Base-by-base conservation (phyloP, 306 rosid genomes). In the Rosa persica region DNA sequence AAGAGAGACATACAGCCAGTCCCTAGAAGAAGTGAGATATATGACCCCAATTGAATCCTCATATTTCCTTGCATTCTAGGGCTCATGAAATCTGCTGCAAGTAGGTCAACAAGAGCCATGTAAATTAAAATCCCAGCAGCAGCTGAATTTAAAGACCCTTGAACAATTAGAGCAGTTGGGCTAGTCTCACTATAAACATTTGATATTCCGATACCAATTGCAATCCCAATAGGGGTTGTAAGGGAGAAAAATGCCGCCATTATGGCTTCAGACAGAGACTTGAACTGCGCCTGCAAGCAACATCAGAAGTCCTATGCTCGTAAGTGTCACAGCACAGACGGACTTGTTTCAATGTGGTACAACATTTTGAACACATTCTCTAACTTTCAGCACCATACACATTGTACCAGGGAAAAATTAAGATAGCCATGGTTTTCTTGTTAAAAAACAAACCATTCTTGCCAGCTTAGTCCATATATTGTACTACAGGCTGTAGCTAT, bases 51-150 rank as follows among this genome's bases (percentile, higher is more conserved):
- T 40, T 81, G 90, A 6, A 93, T 83, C 70, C 48, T 89, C 25
- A 43, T 23, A 77, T 86, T 88, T 48, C n/a, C 80, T 46, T 90
- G 96, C 83, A 90, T 70, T 67, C 68, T 88, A 2, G 89, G 87
- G 76, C 46, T 86, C 96, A 89, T 93, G 68, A 90, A 89, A 88
- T 93, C 92, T 13, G 92, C 97, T 27, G 93, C 96, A 15, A 93
- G 62, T 0, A 93, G 74, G 15, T 93, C 97, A 39, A 93, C 97
- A 13, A 93, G 74, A 10, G 96, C 82, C 97, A 93, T 90, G 78
- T 93, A 89, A 55, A 93, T 88, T 46, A 93, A 84, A 12, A 93
- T 93, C 54, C 96, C 93, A 65, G 96, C 87, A 0, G 97, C 85
- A 9, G 96, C 90, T 65, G 93, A 82, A 65, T 88, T 80, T 42